Percentiles rank a stretch among this genome's conserved stretches.
These are phyloP conservation scores for Scleroderma bovista DNA, from an alignment of 768 basidiomycete species.

Conservation along the genomic window DNA sequence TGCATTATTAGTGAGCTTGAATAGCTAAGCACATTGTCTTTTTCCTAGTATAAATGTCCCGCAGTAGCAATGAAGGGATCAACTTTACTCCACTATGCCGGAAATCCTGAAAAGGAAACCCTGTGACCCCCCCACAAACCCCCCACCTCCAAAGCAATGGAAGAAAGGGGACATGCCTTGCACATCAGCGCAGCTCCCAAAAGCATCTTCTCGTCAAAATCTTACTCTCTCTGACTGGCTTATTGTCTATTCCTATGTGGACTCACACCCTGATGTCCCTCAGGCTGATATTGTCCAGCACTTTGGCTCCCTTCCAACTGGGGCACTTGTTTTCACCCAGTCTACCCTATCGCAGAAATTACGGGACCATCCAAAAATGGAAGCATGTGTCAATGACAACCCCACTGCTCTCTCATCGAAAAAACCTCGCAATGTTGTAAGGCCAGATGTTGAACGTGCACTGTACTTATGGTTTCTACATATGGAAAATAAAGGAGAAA, in stretches of 20 bases:
- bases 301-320: not conserved
- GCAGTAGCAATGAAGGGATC: not conserved
- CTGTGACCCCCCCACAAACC: not conserved
- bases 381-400: no score
- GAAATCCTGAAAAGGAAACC: not conserved
- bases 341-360: no score
- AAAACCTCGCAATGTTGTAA: no score
- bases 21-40: not conserved
- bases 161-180: not conserved
- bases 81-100: not conserved
- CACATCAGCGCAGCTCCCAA: not conserved
- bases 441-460: no score
- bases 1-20: not conserved
- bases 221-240: slow-evolving; percentile 5
- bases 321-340: no score
- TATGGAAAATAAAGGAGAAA: no score
- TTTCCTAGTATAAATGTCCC: not conserved
- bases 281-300: slow-evolving; percentile 2
- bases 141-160: not conserved
- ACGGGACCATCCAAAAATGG: no score
- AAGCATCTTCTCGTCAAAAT: not conserved
- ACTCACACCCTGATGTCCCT: not conserved
- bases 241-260: slow-evolving; percentile 3
- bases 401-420: no score
- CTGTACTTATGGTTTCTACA: no score